Percentiles rank a stretch among this genome's conserved stretches.
Conservation (phyloP, 331 rosid species). For the Dryas integrifolia region DNA sequence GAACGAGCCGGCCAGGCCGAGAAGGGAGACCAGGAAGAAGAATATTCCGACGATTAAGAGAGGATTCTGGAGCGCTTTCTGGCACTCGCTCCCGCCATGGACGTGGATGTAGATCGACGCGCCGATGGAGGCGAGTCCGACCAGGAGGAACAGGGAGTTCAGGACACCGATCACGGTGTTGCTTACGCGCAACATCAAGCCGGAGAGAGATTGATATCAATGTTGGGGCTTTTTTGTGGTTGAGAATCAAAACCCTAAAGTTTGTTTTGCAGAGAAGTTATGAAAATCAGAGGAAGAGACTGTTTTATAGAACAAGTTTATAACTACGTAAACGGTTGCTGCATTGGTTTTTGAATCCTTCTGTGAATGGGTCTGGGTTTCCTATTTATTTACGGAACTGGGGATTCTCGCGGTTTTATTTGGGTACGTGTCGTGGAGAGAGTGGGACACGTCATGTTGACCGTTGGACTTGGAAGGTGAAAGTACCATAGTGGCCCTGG, state of each 20-base stretch:
- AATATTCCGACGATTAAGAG: slow-evolving; percentile 51
- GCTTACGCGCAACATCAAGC: slow-evolving; percentile 59
- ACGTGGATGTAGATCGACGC: slow-evolving; percentile 40
- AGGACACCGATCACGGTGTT: slow-evolving; percentile 60
- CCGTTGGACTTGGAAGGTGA: neutral
- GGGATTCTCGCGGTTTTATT: neutral
- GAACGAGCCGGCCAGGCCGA: slow-evolving; percentile 59
- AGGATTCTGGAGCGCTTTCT: slow-evolving; percentile 57
- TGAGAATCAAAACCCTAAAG: neutral
- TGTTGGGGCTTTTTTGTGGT: neutral
- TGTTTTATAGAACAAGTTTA: slow-evolving; percentile 28
- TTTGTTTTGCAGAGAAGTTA: too few relatives aligned
- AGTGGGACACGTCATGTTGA: slow-evolving; percentile 6
- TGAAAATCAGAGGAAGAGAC: slow-evolving; percentile 6
- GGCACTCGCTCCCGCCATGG: slow-evolving; percentile 53
- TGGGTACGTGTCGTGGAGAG: neutral
- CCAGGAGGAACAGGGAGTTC: slow-evolving; percentile 48
- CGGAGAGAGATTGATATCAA: too few relatives aligned
- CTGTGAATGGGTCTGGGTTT: slow-evolving; percentile 4
- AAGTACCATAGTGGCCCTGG: slow-evolving; percentile 9
- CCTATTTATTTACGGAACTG: slow-evolving; percentile 30
- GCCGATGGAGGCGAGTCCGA: slow-evolving; percentile 44
- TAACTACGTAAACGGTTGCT: slow-evolving; percentile 28
- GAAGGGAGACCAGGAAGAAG: slow-evolving; percentile 41
- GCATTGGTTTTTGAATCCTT: neutral